Conservation (phyloP, 2,329 filamentous ascomycete species). For the Fragosphaeria purpurea region DNA sequence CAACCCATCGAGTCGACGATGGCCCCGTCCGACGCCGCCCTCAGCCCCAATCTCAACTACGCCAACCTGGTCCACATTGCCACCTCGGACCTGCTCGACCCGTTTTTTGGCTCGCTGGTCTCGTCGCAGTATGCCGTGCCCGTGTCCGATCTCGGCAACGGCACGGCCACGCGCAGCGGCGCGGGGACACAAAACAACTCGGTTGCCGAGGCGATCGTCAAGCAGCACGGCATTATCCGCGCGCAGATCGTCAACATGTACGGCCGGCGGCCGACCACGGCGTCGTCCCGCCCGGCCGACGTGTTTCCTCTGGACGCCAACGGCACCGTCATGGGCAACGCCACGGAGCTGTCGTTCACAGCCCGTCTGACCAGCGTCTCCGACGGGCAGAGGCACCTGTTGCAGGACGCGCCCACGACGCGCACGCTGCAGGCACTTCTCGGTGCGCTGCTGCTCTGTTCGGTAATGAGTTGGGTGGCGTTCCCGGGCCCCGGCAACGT, state of each 20-base stretch:
- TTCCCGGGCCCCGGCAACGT: slow-evolving; percentile 15
- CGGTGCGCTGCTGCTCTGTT: slow-evolving; percentile 18
- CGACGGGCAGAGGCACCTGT: slow-evolving; percentile 11
- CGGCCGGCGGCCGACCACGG: slow-evolving; percentile 18
- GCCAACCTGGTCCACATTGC: slow-evolving; percentile 18
- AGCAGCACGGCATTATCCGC: slow-evolving; percentile 27
- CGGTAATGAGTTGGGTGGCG: slow-evolving; percentile 20
- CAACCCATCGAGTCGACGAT: slow-evolving; percentile 16
- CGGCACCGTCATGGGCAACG: slow-evolving; percentile 7
- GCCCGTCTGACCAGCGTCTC: slow-evolving; percentile 1
- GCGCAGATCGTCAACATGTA: slow-evolving; percentile 24
- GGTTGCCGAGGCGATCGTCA: slow-evolving; percentile 23
- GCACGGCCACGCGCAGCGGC: neutral
- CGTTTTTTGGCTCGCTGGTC: slow-evolving; percentile 26
- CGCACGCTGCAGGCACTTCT: slow-evolving; percentile 25
- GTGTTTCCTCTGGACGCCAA: slow-evolving; percentile 3
- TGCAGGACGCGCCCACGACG: slow-evolving; percentile 24
- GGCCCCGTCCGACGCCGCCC: slow-evolving; percentile 13
- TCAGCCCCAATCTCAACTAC: slow-evolving; percentile 20
- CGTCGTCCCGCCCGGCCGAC: slow-evolving; percentile 10
- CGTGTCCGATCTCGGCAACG: slow-evolving; percentile 12
- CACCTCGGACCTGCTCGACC: slow-evolving; percentile 20
- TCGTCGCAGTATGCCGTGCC: slow-evolving; percentile 24
- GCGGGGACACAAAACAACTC: slow-evolving; percentile 1
- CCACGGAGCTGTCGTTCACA: neutral